Conservation (phyloP, 768 basidiomycete species). For the Lactifluus rugatus region DNA sequence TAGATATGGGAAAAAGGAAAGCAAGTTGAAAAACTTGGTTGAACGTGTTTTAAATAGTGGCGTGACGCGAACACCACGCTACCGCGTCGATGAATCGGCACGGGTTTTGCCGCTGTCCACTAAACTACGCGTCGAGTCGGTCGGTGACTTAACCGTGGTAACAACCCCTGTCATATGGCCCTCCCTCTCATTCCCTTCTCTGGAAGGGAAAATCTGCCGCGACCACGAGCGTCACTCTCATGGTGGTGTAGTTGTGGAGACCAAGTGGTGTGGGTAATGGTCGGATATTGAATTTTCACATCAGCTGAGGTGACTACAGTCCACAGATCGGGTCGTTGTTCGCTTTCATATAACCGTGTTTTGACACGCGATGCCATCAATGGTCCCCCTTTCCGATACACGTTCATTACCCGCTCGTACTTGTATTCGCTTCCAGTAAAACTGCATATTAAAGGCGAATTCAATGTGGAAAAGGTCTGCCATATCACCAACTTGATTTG, state of each 20-base stretch:
- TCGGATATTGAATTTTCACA: neutral
- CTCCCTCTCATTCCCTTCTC: too few relatives aligned
- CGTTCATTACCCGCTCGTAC: neutral
- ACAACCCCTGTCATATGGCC: neutral
- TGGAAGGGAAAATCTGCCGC: too few relatives aligned
- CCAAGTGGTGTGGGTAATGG: neutral
- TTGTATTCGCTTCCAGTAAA: neutral
- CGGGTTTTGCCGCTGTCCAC: neutral
- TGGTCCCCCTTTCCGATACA: too few relatives aligned
- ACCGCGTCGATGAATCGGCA: neutral
- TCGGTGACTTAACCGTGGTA: too few relatives aligned
- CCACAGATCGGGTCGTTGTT: neutral
- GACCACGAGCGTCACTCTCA: too few relatives aligned
- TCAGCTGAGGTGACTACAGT: neutral
- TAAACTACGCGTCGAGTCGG: neutral
- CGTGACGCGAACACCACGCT: neutral
- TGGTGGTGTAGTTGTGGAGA: neutral
- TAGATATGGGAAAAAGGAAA: constrained; percentile 24
- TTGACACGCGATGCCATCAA: too few relatives aligned
- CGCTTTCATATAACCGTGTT: too few relatives aligned
- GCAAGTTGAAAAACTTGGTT: constrained; percentile 6
- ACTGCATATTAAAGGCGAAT: neutral
- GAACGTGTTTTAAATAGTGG: neutral
- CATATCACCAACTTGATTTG: too few relatives aligned
- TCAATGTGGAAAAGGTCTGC: neutral